Percentiles rank a stretch among this genome's conserved stretches.
Conservation (phyloP, 179 eudicot species). For the Patellifolia procumbens region DNA sequence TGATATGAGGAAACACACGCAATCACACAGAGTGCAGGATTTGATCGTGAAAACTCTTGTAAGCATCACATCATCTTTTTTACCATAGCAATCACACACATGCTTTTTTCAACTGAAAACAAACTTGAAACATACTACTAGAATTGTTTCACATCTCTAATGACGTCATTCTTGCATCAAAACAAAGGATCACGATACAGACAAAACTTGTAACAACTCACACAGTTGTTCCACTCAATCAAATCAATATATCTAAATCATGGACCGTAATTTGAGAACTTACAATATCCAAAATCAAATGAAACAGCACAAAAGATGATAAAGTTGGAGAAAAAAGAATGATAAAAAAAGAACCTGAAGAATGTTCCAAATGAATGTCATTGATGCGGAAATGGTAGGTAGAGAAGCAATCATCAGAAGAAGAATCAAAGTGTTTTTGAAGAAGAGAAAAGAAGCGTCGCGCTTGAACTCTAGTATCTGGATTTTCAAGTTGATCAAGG, state of each 20-base stretch:
- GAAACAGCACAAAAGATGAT: neutral
- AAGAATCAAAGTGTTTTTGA: constrained; percentile 53
- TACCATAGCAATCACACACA: neutral
- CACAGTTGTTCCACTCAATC: neutral
- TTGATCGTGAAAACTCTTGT: neutral
- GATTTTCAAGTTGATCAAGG: constrained; percentile 78
- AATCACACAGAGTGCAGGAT: neutral
- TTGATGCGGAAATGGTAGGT: constrained; percentile 83
- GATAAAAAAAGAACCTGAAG: constrained; percentile 43
- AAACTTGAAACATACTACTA: neutral
- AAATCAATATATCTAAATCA: neutral
- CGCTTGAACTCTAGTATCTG: constrained; percentile 60
- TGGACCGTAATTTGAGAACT: neutral
- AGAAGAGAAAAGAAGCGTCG: constrained; percentile 66
- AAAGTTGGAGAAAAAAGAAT: constrained; percentile 10
- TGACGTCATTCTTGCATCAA: neutral
- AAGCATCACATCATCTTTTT: neutral
- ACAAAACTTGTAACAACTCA: neutral
- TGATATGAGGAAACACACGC: no score
- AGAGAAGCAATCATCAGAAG: constrained; percentile 52
- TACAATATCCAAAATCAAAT: neutral
- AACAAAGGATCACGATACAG: neutral
- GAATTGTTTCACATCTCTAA: neutral
- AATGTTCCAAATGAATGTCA: constrained; percentile 66
- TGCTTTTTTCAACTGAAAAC: neutral